Conservation (phyloP, 148 eudicot species). For the Agrostemma githago region DNA sequence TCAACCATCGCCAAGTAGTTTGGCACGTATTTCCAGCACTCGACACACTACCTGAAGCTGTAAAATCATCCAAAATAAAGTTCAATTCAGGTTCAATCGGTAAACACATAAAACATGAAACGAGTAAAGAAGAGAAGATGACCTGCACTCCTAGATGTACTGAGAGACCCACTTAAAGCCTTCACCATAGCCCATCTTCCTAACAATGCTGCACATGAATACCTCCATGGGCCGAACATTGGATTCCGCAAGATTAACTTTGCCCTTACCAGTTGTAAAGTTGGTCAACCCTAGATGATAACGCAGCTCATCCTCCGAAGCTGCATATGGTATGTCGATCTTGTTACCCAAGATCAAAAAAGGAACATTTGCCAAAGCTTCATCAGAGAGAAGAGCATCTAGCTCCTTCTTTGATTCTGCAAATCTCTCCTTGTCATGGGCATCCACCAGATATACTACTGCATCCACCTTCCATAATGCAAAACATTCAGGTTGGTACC, state of each 20-base stretch:
- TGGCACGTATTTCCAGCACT: background rate
- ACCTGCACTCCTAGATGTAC: conserved; percentile 51
- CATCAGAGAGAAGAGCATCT: conserved; percentile 82
- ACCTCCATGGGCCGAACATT: conserved; percentile 77
- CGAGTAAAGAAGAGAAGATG: background rate
- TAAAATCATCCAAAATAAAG: background rate
- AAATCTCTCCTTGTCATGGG: conserved; percentile 77
- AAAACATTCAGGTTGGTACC: conserved; percentile 2
- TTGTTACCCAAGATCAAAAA: conserved; percentile 76
- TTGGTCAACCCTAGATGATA: conserved; percentile 56
- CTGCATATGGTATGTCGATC: conserved; percentile 82
- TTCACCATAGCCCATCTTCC: conserved; percentile 90
- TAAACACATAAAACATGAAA: conserved; percentile 9
- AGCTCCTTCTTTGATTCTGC: conserved; percentile 80
- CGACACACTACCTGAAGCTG: background rate
- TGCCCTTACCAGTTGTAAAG: conserved; percentile 80
- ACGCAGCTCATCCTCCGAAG: conserved; percentile 75
- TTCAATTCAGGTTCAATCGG: conserved; percentile 26
- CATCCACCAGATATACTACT: conserved; percentile 78
- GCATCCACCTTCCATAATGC: conserved; percentile 63
- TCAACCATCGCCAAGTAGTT: background rate
- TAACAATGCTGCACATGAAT: conserved; percentile 84
- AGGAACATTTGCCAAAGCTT: conserved; percentile 68
- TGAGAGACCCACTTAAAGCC: conserved; percentile 91
- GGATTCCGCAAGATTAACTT: conserved; percentile 59